Percentiles rank a stretch among this genome's conserved stretches.
Conservation (phyloP, 1,284 basidiomycete species). For the Bjerkandera adusta region DNA sequence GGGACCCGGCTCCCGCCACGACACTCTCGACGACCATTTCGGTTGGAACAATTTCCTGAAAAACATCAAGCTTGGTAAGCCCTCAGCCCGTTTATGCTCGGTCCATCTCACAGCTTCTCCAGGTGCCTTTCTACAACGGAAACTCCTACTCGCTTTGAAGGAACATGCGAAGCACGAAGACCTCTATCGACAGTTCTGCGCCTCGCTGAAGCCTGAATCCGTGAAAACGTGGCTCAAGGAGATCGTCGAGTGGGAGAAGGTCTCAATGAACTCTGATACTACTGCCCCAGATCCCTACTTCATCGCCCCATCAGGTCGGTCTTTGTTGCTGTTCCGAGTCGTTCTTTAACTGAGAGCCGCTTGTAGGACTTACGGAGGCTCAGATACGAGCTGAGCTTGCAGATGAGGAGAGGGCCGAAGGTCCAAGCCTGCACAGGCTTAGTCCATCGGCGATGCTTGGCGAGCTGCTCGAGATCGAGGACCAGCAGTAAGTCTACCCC, state of each 20-base stretch:
- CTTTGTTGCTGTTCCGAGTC: not conserved
- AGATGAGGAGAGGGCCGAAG: not conserved
- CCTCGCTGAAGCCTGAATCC: not conserved
- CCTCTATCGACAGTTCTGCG: not conserved
- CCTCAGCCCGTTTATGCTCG: not conserved
- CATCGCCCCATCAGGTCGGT: not conserved
- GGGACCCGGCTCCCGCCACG: constrained; percentile 16
- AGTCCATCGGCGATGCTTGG: not conserved
- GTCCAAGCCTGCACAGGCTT: not conserved
- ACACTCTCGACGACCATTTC: constrained; percentile 17
- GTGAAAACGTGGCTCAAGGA: not conserved
- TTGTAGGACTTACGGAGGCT: not conserved
- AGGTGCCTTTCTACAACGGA: not conserved
- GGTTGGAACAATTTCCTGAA: constrained; percentile 13
- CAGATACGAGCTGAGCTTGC: not conserved
- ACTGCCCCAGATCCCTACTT: not conserved
- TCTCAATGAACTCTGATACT: no score
- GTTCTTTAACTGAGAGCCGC: not conserved
- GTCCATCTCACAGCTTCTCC: no score
- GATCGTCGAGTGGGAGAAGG: constrained; percentile 1
- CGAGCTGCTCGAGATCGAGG: constrained; percentile 2
- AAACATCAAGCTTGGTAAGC: constrained; percentile 10
- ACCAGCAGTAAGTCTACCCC: constrained; percentile 3
- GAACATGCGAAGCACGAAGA: not conserved
- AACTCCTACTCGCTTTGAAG: no score